A percentile compares a stretch with the other conserved stretches of the same genome.
Conservation (phyloP, 2,329 filamentous ascomycete genomes). For the Coniochaeta prunicola region DNA sequence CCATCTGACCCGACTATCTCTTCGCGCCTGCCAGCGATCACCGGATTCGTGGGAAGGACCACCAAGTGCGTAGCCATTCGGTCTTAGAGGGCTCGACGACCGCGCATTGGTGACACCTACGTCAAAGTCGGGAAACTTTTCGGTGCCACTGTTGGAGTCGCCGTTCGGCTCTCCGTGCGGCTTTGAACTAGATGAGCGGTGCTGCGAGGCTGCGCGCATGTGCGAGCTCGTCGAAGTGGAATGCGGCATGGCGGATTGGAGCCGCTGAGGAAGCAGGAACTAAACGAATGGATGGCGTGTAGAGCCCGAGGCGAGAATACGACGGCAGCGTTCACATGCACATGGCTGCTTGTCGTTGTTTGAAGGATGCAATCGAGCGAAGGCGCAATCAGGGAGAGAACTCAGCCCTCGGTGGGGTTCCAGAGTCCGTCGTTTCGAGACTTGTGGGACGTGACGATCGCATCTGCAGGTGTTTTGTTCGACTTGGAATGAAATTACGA, state of each 20-base stretch:
- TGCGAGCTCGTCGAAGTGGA: slow-evolving; percentile 24
- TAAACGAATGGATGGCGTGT: slow-evolving; percentile 1
- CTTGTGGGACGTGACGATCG: slow-evolving; percentile 2
- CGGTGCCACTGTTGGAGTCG: slow-evolving; percentile 29
- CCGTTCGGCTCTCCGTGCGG: slow-evolving; percentile 16
- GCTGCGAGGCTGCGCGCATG: slow-evolving; percentile 25
- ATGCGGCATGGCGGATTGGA: slow-evolving; percentile 28
- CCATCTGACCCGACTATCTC: slow-evolving; percentile 35
- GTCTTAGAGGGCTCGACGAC: slow-evolving; percentile 14
- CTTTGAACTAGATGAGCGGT: slow-evolving; percentile 20
- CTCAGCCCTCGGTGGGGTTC: not conserved
- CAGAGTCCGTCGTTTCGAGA: not conserved
- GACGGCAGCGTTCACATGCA: not conserved
- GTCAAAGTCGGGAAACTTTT: slow-evolving; percentile 54
- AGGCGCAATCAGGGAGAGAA: not conserved
- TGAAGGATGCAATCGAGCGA: not conserved
- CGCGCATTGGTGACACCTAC: slow-evolving; percentile 11
- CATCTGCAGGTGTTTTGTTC: not conserved
- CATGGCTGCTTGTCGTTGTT: not conserved
- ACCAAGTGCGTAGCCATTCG: slow-evolving; percentile 19
- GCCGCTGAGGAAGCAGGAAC: not conserved
- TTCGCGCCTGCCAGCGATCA: slow-evolving; percentile 57
- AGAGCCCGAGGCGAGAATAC: not conserved
- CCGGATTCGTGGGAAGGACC: slow-evolving; percentile 19
- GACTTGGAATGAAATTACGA: not conserved